A percentile compares a stretch with the other conserved stretches of the same genome.
These are phyloP conservation scores for Vitis rotundifolia DNA, from an alignment of 164 flowering plant species.

Conservation along the genomic window DNA sequence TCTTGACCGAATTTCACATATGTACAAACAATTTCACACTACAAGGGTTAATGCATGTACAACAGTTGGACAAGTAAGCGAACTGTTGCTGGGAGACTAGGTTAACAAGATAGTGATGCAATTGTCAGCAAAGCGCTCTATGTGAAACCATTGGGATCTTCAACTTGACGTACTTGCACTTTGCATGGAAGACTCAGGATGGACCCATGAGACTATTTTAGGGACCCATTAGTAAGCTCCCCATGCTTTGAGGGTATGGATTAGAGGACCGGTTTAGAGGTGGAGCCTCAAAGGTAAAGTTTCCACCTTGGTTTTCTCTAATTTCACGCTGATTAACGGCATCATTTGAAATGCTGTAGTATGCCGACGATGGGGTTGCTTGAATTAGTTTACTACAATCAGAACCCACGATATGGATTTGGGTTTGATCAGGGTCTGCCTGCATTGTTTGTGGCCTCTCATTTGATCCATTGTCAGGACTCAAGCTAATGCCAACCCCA, in stretches of 20 bases:
- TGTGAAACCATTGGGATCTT: too few species aligned
- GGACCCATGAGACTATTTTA: neutral
- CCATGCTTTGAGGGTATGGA: too few species aligned
- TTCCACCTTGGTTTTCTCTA: neutral
- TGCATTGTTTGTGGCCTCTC: neutral
- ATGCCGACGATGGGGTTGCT: conserved; percentile 1
- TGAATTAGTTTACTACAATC: neutral
- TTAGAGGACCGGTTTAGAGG: too few species aligned
- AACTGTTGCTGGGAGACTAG: neutral
- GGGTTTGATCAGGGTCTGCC: neutral
- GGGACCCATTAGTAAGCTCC: too few species aligned
- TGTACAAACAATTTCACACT: neutral
- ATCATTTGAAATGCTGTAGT: neutral
- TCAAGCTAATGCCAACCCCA: conserved; percentile 5
- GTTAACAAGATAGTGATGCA: neutral
- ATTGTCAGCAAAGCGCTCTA: neutral
- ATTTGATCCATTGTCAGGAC: conserved; percentile 1
- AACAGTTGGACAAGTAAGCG: neutral
- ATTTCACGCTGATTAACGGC: neutral
- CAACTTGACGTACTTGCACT: too few species aligned
- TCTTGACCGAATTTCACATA: neutral
- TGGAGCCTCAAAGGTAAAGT: neutral
- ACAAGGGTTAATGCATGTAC: neutral
- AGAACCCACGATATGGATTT: neutral
- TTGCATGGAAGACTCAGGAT: too few species aligned